These are phyloP conservation scores for Microdochium bolleyi DNA, from an alignment of 2,329 filamentous ascomycete genomes.

Conservation along the genomic window DNA sequence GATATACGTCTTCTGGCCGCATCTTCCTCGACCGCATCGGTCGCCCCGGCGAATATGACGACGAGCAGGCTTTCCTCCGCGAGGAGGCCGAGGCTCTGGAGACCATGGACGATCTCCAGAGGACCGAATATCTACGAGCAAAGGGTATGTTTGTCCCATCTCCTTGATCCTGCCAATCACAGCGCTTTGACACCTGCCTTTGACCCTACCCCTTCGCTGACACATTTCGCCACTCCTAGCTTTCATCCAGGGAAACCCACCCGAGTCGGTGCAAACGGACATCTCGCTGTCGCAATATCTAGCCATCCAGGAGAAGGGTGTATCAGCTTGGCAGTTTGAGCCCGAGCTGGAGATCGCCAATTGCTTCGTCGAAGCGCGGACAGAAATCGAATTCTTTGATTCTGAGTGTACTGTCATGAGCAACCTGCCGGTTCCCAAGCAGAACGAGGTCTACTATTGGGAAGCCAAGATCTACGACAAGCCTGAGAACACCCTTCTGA, in stretches of 20 bases:
- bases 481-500: conserved; percentile 77
- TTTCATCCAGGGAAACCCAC: conserved; percentile 88
- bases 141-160: conserved; percentile 59
- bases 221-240: conserved; percentile 41
- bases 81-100: conserved; percentile 95
- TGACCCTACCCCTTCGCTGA: neutral
- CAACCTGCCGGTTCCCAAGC: conserved; percentile 93
- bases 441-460: conserved; percentile 99
- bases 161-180: too few species aligned
- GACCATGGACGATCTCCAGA: conserved; percentile 87
- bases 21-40: conserved; percentile 92
- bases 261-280: conserved; percentile 91
- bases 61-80: conserved; percentile 87
- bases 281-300: conserved; percentile 97
- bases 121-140: conserved; percentile 84
- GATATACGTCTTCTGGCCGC: conserved; percentile 78
- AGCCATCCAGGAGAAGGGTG: conserved; percentile 97
- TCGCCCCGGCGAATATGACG: conserved; percentile 91
- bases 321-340: conserved; percentile 99
- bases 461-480: conserved; percentile 98
- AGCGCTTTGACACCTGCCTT: too few species aligned
- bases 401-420: conserved; percentile 95
- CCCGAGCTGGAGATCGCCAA: conserved; percentile 98
- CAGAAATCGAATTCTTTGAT: conserved; percentile 98
- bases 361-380: conserved; percentile 93